Evolutionary conservation across 768 basidiomycete species (phyloP).

Genomic region (Cytidiella melzeri): DNA sequence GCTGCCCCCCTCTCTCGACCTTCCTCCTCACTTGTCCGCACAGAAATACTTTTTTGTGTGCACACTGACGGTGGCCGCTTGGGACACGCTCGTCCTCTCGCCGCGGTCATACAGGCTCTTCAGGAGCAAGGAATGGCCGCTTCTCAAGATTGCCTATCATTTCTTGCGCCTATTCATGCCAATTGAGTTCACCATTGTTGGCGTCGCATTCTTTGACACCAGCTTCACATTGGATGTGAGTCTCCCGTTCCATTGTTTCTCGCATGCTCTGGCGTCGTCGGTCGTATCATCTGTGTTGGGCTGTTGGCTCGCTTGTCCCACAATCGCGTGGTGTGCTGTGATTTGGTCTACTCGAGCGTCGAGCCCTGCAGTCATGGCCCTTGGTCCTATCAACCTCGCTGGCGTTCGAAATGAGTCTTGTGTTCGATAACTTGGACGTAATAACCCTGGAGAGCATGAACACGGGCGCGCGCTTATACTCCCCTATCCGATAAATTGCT

Average conservation of each 20-base stretch:
- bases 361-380: not conserved
- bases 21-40: constrained; percentile 72
- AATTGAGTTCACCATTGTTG: constrained; percentile 69
- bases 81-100: constrained; percentile 83
- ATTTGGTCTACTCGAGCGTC: not conserved
- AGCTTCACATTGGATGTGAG: constrained; percentile 50
- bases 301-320: not conserved
- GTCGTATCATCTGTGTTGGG: too few species aligned
- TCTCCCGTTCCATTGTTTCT: too few species aligned
- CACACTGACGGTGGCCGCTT: constrained; percentile 83
- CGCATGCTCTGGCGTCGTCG: too few species aligned
- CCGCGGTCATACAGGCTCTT: constrained; percentile 73
- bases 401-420: too few species aligned
- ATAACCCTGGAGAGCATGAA: too few species aligned
- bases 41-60: constrained; percentile 91
- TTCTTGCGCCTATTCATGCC: constrained; percentile 77
- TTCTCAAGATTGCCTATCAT: constrained; percentile 70
- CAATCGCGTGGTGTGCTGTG: too few species aligned
- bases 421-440: too few species aligned
- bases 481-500: too few species aligned
- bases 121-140: constrained; percentile 60
- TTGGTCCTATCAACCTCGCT: too few species aligned
- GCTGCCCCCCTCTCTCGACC: constrained; percentile 63
- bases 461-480: too few species aligned
- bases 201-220: constrained; percentile 85